These are phyloP conservation scores for Xylariaceae sp. DNA, from an alignment of 2,329 filamentous ascomycete genomes.

Conservation along the genomic window DNA sequence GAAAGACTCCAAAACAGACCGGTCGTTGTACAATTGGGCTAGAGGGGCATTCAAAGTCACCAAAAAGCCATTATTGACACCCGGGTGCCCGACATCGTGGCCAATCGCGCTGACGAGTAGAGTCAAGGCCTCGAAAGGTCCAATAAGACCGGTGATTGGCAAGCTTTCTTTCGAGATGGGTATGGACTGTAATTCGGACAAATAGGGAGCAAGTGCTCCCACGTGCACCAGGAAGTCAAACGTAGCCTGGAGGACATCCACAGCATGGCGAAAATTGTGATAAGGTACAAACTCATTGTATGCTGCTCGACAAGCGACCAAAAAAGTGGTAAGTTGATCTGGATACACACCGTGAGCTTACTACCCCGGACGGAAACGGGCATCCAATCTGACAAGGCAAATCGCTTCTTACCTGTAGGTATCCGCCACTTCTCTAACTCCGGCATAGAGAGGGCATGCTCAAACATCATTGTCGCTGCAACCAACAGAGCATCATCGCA, in stretches of 20 bases:
- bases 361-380: slow-evolving; percentile 19
- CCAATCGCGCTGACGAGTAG: slow-evolving; percentile 94
- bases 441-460: slow-evolving; percentile 79
- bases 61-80: slow-evolving; percentile 96
- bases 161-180: slow-evolving; percentile 45
- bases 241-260: slow-evolving; percentile 90
- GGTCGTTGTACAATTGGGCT: slow-evolving; percentile 94
- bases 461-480: slow-evolving; percentile 82
- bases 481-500: slow-evolving; percentile 87
- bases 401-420: slow-evolving; percentile 61
- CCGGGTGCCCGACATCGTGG: slow-evolving; percentile 95
- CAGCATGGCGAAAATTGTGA: slow-evolving; percentile 96
- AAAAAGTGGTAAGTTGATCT: slow-evolving; percentile 81
- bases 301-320: slow-evolving; percentile 85
- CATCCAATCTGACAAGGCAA: slow-evolving; percentile 6
- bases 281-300: slow-evolving; percentile 97
- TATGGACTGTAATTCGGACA: slow-evolving; percentile 34
- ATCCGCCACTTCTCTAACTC: slow-evolving; percentile 80
- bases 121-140: slow-evolving; percentile 83
- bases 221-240: slow-evolving; percentile 86
- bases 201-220: slow-evolving; percentile 70
- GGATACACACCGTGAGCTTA: slow-evolving; percentile 39
- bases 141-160: slow-evolving; percentile 71
- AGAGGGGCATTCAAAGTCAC: slow-evolving; percentile 88
- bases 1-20: slow-evolving; percentile 93